Evolutionary conservation across 2,329 filamentous ascomycete genomes (phyloP).

Genomic region (Neurospora sp.): DNA sequence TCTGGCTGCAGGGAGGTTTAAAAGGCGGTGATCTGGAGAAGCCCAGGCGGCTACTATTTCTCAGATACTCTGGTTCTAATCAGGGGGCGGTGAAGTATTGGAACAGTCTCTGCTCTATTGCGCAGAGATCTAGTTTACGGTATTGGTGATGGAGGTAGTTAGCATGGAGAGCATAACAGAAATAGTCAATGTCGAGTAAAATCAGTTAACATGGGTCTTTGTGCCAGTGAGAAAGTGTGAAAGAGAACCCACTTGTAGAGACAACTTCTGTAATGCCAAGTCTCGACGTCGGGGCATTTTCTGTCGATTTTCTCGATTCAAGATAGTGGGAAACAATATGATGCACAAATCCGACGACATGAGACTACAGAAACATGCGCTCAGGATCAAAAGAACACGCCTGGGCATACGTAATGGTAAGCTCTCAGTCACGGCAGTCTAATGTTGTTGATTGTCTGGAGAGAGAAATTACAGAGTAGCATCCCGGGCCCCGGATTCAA

Average conservation of each 20-base stretch:
- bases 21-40: constrained; percentile 16
- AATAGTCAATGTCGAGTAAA: background rate
- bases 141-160: background rate
- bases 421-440: background rate
- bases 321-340: background rate
- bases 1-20: constrained; percentile 13
- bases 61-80: constrained; percentile 11
- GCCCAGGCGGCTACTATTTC: constrained; percentile 24
- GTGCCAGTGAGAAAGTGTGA: background rate
- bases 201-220: background rate
- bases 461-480: constrained; percentile 6
- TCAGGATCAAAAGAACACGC: background rate
- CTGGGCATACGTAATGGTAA: background rate
- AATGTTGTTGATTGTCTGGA: background rate
- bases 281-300: background rate
- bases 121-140: background rate
- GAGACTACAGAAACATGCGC: background rate
- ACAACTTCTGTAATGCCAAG: background rate
- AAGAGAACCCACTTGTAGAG: background rate
- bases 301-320: background rate
- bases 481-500: background rate
- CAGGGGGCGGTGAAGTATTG: constrained; percentile 1
- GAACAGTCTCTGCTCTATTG: background rate
- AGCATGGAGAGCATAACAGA: background rate
- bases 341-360: background rate